Percentiles rank a stretch among this genome's conserved stretches.
These are phyloP conservation scores for Hypoxylon rickii DNA, from an alignment of 495 filamentous ascomycete genomes.

Conservation along the genomic window DNA sequence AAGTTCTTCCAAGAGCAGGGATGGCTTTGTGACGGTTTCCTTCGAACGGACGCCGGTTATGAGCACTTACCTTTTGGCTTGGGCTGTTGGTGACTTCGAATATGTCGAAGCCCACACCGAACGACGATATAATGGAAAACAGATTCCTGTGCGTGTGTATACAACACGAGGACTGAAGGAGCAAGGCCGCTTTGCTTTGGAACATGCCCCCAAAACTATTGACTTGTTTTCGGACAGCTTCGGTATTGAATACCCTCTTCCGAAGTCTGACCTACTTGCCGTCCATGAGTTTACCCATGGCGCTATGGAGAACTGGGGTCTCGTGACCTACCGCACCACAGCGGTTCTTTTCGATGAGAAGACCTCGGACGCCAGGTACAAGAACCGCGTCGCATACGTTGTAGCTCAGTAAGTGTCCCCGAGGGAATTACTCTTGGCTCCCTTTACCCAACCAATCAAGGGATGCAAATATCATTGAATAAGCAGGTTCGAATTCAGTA, in stretches of 20 bases:
- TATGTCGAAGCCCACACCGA: constrained; percentile 89
- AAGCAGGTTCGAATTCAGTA: no score
- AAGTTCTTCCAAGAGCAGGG: constrained; percentile 60
- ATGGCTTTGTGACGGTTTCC: constrained; percentile 74
- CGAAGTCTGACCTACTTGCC: constrained; percentile 92
- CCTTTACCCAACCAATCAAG: no score
- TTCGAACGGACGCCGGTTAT: constrained; percentile 90
- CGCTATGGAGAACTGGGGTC: constrained; percentile 85
- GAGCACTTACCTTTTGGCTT: constrained; percentile 97
- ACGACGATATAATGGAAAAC: constrained; percentile 85
- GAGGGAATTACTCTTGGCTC: no score
- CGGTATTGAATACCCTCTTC: constrained; percentile 91
- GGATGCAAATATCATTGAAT: no score
- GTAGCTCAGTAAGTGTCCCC: no score
- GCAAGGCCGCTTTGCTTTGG: constrained; percentile 82
- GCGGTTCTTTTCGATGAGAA: constrained; percentile 92
- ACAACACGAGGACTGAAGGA: constrained; percentile 89
- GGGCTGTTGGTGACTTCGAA: constrained; percentile 96
- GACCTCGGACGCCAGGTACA: constrained; percentile 83
- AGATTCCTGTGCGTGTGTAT: constrained; percentile 91
- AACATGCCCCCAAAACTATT: constrained; percentile 84
- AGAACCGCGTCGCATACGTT: constrained; percentile 90
- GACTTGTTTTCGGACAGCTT: constrained; percentile 97
- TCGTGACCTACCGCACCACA: constrained; percentile 93
- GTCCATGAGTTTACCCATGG: constrained; percentile 85